Evolutionary conservation across 139 green algal genomes (phyloP).

Genomic region (Gonium pectorale): DNA sequence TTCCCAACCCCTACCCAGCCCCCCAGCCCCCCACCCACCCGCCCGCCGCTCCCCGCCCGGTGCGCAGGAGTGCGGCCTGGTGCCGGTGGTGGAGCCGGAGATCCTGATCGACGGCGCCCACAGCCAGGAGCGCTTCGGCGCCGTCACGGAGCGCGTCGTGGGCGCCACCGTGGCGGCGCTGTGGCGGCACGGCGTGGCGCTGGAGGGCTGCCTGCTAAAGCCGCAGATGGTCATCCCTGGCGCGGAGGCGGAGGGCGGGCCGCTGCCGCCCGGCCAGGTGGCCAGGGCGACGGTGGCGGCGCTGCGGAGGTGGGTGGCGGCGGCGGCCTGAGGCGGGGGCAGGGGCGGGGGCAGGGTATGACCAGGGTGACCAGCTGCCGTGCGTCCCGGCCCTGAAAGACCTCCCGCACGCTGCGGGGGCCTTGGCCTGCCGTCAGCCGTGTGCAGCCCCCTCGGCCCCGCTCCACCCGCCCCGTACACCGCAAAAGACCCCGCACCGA

Average conservation of each 20-base stretch:
- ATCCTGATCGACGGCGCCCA: conserved; percentile 94
- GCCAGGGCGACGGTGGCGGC: conserved; percentile 80
- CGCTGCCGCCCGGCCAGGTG: conserved; percentile 66
- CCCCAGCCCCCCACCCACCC: no score
- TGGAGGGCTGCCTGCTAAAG: conserved; percentile 92
- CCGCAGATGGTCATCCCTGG: conserved; percentile 90
- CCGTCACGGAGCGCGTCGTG: conserved; percentile 66
- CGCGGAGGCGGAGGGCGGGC: conserved; percentile 45
- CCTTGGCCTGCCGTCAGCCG: no score
- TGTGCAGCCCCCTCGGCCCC: no score
- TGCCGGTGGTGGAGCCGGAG: conserved; percentile 98
- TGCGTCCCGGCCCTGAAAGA: no score
- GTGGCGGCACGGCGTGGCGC: conserved; percentile 69
- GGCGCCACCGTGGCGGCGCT: conserved; percentile 70
- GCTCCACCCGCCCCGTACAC: no score
- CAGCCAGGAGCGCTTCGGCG: conserved; percentile 49
- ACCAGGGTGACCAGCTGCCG: no score
- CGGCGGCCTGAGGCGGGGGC: background rate
- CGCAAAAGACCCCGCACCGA: no score
- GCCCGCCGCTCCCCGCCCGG: background rate
- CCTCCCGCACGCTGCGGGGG: no score
- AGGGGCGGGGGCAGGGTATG: background rate
- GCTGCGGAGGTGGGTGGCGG: conserved; percentile 66
- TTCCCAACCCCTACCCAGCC: no score
- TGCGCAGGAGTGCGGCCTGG: conserved; percentile 78